Percentiles rank a stretch among this genome's conserved stretches.
Conservation (phyloP, 2,329 filamentous ascomycete species). For the Penicillium sp. region DNA sequence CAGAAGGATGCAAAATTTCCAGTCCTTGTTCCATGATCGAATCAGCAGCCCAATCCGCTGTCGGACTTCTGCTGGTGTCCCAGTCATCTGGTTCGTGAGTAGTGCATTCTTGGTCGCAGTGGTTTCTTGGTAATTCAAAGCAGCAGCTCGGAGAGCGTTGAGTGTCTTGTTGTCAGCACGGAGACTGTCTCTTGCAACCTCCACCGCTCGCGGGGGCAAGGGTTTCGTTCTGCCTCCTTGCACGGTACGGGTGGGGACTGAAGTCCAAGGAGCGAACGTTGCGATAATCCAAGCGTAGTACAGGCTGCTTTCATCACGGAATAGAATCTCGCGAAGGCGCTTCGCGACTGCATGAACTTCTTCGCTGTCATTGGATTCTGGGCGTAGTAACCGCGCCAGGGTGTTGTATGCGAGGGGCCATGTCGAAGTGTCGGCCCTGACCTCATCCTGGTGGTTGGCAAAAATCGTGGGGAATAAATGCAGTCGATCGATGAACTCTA, state of each 20-base stretch:
- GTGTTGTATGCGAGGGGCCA: slow-evolving; percentile 65
- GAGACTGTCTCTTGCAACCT: slow-evolving; percentile 71
- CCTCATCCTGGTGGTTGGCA: slow-evolving; percentile 46
- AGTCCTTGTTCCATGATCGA: slow-evolving; percentile 38
- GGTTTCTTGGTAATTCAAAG: slow-evolving; percentile 63
- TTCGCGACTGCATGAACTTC: slow-evolving; percentile 43
- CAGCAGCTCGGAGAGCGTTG: slow-evolving; percentile 62
- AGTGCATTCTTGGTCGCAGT: slow-evolving; percentile 52
- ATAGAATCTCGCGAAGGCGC: slow-evolving; percentile 48
- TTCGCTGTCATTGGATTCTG: slow-evolving; percentile 38
- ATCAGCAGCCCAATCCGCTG: slow-evolving; percentile 37
- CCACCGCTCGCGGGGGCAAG: slow-evolving; percentile 56
- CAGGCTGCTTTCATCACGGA: slow-evolving; percentile 61
- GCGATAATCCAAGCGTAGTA: slow-evolving; percentile 75
- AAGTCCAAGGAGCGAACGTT: slow-evolving; percentile 70
- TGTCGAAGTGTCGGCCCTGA: slow-evolving; percentile 54
- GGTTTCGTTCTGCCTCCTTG: slow-evolving; percentile 48
- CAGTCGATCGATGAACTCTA: slow-evolving; percentile 40
- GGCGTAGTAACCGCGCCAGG: slow-evolving; percentile 50
- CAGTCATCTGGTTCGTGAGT: slow-evolving; percentile 25
- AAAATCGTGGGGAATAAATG: slow-evolving; percentile 42
- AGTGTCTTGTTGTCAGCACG: slow-evolving; percentile 73
- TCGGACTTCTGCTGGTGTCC: slow-evolving; percentile 34
- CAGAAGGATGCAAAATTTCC: slow-evolving; percentile 40
- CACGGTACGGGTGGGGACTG: slow-evolving; percentile 40